These are phyloP conservation scores for Cyberlindnera samutprakarnensis DNA, from an alignment of 805 yeast species.

Conservation along the genomic window DNA sequence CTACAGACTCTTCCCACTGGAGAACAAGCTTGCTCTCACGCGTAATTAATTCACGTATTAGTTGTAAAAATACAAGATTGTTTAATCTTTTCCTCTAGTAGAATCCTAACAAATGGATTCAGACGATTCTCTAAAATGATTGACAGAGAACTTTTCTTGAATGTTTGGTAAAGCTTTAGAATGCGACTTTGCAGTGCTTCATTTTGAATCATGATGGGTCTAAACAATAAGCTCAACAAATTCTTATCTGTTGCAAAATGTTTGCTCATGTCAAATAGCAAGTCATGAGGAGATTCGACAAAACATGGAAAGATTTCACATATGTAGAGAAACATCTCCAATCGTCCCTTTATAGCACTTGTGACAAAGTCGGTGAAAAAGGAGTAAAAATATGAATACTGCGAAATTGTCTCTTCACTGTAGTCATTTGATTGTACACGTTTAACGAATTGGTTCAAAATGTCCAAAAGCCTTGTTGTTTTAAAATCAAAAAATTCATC, in stretches of 20 bases:
- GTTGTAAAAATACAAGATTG: neutral
- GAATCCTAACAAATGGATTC: slow-evolving; percentile 8
- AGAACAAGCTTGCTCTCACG: neutral
- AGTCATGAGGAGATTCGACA: slow-evolving; percentile 3
- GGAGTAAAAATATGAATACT: too few relatives aligned
- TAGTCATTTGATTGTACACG: too few relatives aligned
- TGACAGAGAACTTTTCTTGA: slow-evolving; percentile 8
- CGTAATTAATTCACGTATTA: too few relatives aligned
- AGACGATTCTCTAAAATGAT: slow-evolving; percentile 14
- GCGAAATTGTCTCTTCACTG: too few relatives aligned
- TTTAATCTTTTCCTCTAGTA: slow-evolving; percentile 3
- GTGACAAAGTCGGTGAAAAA: slow-evolving; percentile 3
- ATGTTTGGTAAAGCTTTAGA: slow-evolving; percentile 4
- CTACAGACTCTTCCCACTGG: slow-evolving; percentile 19
- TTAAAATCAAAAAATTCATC: slow-evolving; percentile 26
- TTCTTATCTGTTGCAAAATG: slow-evolving; percentile 1
- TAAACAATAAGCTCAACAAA: slow-evolving; percentile 13
- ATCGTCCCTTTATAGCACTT: slow-evolving; percentile 4
- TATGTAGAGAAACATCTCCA: slow-evolving; percentile 16
- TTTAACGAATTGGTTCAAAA: slow-evolving; percentile 1
- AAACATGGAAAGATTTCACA: slow-evolving; percentile 18
- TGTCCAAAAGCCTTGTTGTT: slow-evolving; percentile 17
- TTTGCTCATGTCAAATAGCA: slow-evolving; percentile 14
- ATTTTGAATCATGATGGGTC: slow-evolving; percentile 11
- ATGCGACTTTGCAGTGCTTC: slow-evolving; percentile 7